Evolutionary conservation across 176 grass and related monocot genomes (phyloP).

Genomic region (Avena sativa): DNA sequence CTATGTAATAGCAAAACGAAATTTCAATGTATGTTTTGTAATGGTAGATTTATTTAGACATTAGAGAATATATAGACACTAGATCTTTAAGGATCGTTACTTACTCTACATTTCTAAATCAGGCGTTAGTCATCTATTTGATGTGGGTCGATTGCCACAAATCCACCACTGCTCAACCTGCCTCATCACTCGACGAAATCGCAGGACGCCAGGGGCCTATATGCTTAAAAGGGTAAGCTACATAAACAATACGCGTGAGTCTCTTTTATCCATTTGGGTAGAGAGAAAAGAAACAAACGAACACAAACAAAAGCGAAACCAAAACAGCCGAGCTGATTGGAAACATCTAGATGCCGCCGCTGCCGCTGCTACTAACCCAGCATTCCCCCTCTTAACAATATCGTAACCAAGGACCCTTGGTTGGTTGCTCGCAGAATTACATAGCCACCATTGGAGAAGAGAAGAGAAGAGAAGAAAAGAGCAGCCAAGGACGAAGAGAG

Average conservation of each 20-base stretch:
- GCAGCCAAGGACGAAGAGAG: slow-evolving; percentile 30
- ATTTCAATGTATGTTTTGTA: too few species aligned
- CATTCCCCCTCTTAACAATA: background rate
- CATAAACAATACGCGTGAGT: background rate
- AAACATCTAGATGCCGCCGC: slow-evolving; percentile 41
- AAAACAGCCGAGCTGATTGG: slow-evolving; percentile 41
- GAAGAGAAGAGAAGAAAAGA: background rate
- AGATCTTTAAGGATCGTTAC: too few species aligned
- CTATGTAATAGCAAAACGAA: too few species aligned
- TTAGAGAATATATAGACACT: too few species aligned
- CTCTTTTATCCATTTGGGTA: slow-evolving; percentile 5
- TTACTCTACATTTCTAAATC: too few species aligned
- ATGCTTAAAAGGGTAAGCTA: background rate
- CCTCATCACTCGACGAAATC: background rate
- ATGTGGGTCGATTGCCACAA: background rate
- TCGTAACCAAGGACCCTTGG: background rate
- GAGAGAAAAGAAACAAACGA: background rate
- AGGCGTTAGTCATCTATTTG: too few species aligned
- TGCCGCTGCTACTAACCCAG: slow-evolving; percentile 21
- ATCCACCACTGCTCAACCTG: background rate
- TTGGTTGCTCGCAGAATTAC: slow-evolving; percentile 17
- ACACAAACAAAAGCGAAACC: slow-evolving; percentile 41
- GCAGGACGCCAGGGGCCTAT: background rate
- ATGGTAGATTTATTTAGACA: too few species aligned
- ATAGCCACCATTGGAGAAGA: slow-evolving; percentile 48